These are phyloP conservation scores for Podila epicladia DNA, from an alignment of 192 early-diverging fungal species.

Conservation along the genomic window DNA sequence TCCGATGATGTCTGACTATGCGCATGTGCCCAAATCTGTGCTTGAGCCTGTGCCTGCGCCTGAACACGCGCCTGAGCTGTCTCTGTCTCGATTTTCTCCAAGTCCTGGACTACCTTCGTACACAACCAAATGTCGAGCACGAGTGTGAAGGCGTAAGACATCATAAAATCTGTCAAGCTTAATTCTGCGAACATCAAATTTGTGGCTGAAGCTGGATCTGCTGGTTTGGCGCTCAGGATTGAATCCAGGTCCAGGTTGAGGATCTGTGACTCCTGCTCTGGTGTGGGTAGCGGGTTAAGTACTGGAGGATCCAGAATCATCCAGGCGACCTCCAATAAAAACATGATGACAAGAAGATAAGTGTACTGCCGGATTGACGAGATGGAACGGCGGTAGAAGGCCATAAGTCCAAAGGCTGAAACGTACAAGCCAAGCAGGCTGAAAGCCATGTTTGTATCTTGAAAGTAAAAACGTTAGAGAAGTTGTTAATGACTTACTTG, in stretches of 20 bases:
- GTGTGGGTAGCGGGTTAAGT: background rate
- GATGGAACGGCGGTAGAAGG: background rate
- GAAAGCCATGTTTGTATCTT: no score
- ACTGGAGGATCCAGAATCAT: background rate
- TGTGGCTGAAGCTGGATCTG: background rate
- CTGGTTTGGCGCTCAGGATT: background rate
- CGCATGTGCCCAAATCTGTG: background rate
- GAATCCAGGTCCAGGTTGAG: background rate
- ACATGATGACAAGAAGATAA: background rate
- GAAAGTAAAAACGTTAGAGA: no score
- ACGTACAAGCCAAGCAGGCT: background rate
- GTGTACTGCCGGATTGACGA: background rate
- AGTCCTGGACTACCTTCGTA: background rate
- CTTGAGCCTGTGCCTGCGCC: background rate
- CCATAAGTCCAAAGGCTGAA: background rate
- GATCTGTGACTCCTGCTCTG: background rate
- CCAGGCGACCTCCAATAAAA: background rate
- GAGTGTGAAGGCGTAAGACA: background rate
- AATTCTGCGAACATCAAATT: background rate
- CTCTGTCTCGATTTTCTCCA: background rate
- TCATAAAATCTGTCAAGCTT: background rate
- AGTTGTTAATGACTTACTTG: no score
- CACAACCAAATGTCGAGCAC: background rate
- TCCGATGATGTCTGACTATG: background rate
- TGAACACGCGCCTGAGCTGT: background rate